Conservation (phyloP, 179 eudicot species). For the Silene vulgaris region DNA sequence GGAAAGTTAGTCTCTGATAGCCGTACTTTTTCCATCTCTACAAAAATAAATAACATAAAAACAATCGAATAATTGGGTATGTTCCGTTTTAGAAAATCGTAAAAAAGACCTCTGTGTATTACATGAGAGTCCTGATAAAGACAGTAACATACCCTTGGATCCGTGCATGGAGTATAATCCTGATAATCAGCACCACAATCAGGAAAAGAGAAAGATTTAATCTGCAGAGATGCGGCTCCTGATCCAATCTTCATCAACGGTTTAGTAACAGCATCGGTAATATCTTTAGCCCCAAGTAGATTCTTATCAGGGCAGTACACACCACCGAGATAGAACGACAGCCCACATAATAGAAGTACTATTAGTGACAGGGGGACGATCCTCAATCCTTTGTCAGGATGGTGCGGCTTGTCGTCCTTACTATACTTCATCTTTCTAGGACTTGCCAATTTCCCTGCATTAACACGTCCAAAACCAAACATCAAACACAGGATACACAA, state of each 20-base stretch:
- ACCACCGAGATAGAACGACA: constrained; percentile 86
- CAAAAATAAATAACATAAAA: constrained; percentile 12
- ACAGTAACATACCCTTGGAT: constrained; percentile 58
- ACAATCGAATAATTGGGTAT: constrained; percentile 1
- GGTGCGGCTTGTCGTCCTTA: constrained; percentile 58
- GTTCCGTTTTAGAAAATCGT: background rate
- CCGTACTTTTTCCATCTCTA: constrained; percentile 92
- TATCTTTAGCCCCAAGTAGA: constrained; percentile 27
- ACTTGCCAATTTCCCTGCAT: constrained; percentile 22
- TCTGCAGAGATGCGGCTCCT: constrained; percentile 39
- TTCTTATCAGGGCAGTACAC: constrained; percentile 57
- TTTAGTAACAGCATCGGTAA: constrained; percentile 25
- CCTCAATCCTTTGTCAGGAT: constrained; percentile 49
- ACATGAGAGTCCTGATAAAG: too few species aligned
- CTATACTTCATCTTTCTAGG: constrained; percentile 50
- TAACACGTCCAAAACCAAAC: background rate
- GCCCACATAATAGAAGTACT: constrained; percentile 62
- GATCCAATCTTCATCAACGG: constrained; percentile 29
- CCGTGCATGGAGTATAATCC: constrained; percentile 97
- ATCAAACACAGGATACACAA: constrained; percentile 1
- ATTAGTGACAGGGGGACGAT: constrained; percentile 45
- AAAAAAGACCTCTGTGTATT: background rate
- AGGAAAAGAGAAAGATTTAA: constrained; percentile 57
- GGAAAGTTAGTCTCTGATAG: constrained; percentile 57
- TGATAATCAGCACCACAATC: constrained; percentile 60